phyloP scores from a whole-genome alignment of 2,329 filamentous ascomycete species.

The Phialophora tarda region DNA sequence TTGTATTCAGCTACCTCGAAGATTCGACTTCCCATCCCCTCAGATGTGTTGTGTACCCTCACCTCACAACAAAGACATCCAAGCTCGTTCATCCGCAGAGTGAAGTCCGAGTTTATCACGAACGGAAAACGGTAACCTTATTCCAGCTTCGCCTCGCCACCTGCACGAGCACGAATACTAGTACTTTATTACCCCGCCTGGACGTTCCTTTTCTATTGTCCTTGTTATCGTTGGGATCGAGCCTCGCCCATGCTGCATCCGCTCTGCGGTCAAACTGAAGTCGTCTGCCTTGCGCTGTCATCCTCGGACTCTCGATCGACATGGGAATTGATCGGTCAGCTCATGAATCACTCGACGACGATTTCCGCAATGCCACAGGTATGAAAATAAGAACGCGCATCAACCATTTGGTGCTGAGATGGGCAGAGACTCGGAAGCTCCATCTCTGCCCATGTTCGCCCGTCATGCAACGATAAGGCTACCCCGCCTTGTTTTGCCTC shows the following conservation, averaged over 20 bases:
- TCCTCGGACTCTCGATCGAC: too few species aligned
- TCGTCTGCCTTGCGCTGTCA: too few species aligned
- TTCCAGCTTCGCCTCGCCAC: not conserved
- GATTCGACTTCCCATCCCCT: too few species aligned
- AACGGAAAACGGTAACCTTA: constrained; percentile 3
- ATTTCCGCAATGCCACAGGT: not conserved
- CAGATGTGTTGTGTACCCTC: too few species aligned
- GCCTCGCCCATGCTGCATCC: not conserved
- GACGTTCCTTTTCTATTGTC: not conserved
- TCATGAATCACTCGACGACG: not conserved
- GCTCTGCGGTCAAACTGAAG: not conserved
- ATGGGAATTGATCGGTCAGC: not conserved
- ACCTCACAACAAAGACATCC: not conserved
- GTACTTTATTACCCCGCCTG: not conserved
- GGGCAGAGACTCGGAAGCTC: not conserved
- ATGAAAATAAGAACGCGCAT: not conserved
- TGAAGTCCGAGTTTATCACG: not conserved
- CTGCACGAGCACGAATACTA: not conserved
- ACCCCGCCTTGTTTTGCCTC: not conserved
- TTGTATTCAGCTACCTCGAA: too few species aligned
- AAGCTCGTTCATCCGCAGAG: not conserved
- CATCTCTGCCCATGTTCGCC: not conserved
- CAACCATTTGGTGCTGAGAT: not conserved
- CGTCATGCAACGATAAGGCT: not conserved
- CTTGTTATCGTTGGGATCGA: not conserved